Percentiles rank a stretch among this genome's conserved stretches.
These are phyloP conservation scores for Secale cereale DNA, from an alignment of 176 grass and related monocot genomes.

Conservation along the genomic window DNA sequence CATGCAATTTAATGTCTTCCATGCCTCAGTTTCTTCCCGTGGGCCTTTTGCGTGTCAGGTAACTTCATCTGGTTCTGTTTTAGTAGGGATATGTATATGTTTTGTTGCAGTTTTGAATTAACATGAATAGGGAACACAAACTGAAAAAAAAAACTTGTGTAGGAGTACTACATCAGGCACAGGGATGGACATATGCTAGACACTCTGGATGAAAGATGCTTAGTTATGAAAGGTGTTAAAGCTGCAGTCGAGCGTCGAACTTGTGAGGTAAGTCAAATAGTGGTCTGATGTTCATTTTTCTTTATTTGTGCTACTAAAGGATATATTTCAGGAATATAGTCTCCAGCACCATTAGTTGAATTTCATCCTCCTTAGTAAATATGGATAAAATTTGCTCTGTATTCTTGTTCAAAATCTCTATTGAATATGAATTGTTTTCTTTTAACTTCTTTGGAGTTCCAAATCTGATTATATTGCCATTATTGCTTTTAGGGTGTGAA, in stretches of 20 bases:
- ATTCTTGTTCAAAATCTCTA: no score
- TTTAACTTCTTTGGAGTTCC: background rate
- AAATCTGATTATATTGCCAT: no score
- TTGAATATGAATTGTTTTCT: no score
- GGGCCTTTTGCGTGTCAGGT: background rate
- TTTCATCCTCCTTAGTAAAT: background rate
- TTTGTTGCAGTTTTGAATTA: background rate
- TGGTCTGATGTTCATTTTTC: background rate
- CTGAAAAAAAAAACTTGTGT: background rate
- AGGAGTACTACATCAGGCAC: slow-evolving; percentile 61
- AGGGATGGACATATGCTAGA: slow-evolving; percentile 46
- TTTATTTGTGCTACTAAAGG: background rate
- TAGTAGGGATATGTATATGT: background rate
- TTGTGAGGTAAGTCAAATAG: slow-evolving; percentile 31
- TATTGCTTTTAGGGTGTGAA: slow-evolving; percentile 32
- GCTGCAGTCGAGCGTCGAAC: slow-evolving; percentile 56
- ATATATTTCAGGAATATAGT: no score
- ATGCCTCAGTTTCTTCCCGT: slow-evolving; percentile 17
- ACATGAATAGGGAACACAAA: background rate
- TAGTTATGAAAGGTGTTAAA: slow-evolving; percentile 49
- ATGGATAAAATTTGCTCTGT: background rate
- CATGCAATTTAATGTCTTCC: slow-evolving; percentile 56
- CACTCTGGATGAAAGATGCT: slow-evolving; percentile 28
- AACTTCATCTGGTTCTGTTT: background rate
- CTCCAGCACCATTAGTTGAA: background rate